Evolutionary conservation across 2,329 filamentous ascomycete genomes (phyloP).

Genomic region (Simplicillium aogashimaense): DNA sequence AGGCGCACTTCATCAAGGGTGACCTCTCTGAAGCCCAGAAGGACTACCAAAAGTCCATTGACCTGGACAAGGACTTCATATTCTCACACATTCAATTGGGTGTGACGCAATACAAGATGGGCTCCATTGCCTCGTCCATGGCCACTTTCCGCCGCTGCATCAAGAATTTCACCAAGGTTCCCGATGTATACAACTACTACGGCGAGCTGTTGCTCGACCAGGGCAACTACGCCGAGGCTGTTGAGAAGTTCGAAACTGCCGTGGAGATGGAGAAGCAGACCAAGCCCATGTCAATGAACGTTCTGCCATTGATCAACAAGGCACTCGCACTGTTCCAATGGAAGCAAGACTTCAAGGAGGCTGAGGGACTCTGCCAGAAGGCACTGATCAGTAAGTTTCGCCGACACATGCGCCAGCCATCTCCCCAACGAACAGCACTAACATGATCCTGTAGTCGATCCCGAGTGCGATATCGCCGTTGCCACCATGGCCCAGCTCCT

Average conservation of each 20-base stretch:
- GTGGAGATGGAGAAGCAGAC: slow-evolving; percentile 96
- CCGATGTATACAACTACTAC: slow-evolving; percentile 99
- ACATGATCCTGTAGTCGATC: slow-evolving; percentile 60
- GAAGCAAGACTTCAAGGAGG: slow-evolving; percentile 92
- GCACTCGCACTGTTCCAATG: slow-evolving; percentile 94
- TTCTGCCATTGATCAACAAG: slow-evolving; percentile 96
- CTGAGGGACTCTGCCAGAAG: slow-evolving; percentile 94
- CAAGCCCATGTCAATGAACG: slow-evolving; percentile 94
- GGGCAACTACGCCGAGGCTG: slow-evolving; percentile 87
- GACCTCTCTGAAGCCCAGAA: slow-evolving; percentile 91
- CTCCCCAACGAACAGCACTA: not conserved
- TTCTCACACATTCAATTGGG: slow-evolving; percentile 99
- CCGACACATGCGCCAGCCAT: slow-evolving; percentile 3
- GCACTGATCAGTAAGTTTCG: slow-evolving; percentile 77
- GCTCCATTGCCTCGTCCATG: slow-evolving; percentile 94
- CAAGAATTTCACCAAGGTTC: slow-evolving; percentile 95
- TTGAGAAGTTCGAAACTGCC: slow-evolving; percentile 97
- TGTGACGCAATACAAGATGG: slow-evolving; percentile 99
- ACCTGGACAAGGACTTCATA: slow-evolving; percentile 91
- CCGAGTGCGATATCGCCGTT: slow-evolving; percentile 96
- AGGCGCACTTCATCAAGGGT: slow-evolving; percentile 94
- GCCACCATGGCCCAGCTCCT: slow-evolving; percentile 98
- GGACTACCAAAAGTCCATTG: slow-evolving; percentile 99
- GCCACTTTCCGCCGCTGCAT: slow-evolving; percentile 94
- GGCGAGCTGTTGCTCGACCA: slow-evolving; percentile 95